Base-by-base conservation (phyloP, 2,329 filamentous ascomycete species). In the Pseudogymnoascus sp. region DNA sequence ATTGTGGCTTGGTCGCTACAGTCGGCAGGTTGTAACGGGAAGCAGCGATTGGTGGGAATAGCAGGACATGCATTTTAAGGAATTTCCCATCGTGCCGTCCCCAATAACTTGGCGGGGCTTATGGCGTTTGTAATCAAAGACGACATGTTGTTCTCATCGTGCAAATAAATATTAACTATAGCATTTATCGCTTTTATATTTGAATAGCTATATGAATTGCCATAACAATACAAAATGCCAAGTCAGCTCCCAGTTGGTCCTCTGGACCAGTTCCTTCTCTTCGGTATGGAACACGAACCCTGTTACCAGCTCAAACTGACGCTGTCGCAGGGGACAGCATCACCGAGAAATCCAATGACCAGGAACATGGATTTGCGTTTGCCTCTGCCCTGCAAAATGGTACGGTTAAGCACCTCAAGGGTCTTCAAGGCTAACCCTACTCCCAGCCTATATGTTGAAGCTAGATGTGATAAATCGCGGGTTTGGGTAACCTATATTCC, bases 391-490 rank as follows among this genome's bases (percentile, higher is more conserved):
- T 71, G 16, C 69, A 70, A 61, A 51, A 64, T 67, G 65, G 68
- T 71, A 60, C 7, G 29, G 11, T 23, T 21, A 23, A n/a, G 60
- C 31, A 3, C 5, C 18, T 12, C 11, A 21, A 6, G 40, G 11
- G 11, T 40, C 37, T 18, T 31, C 21, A 40, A n/a, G 2, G 57
- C 23, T 54, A 36, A n/a, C 3, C n/a, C 21, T 62, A 11, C 8
- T 12, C 31, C 54, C 23, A 69, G 69, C 68, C 21, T 70, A 69
- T 63, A 60, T 66, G 6, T 60, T 68, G 51, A 65, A 67, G 63
- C 31, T 70, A 5, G 68, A 71, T 62, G 45, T 71, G 5, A 67
- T 71, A 26, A 70, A 71, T 16, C 59, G 70, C 21, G 70, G 70
- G 5, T 66, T 65, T 21, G 47, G 63, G 67, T 68, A 54, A 21